Percentiles rank a stretch among this genome's conserved stretches.
Conservation (phyloP, 2,329 filamentous ascomycete species). For the Clonostachys rhizophaga region DNA sequence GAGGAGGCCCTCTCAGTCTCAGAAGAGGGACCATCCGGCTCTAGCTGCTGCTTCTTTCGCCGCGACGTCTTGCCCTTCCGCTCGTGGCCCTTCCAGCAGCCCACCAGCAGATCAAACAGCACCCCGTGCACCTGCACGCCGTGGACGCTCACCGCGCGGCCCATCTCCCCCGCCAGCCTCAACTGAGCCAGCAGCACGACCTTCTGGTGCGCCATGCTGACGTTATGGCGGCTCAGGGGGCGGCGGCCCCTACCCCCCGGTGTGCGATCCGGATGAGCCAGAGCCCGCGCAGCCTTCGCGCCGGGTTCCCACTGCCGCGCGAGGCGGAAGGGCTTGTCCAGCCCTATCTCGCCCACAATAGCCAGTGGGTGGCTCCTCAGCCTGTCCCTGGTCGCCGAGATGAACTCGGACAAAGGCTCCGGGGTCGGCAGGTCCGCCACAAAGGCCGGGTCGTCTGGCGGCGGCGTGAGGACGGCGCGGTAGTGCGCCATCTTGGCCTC, state of each 20-base stretch:
- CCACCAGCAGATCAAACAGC: constrained; percentile 56
- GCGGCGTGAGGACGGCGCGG: constrained; percentile 46
- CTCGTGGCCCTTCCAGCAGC: constrained; percentile 64
- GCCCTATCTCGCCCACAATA: constrained; percentile 68
- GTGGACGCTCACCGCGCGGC: constrained; percentile 59
- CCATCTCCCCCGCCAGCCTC: constrained; percentile 60
- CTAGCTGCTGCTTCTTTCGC: constrained; percentile 22
- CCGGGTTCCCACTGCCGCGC: constrained; percentile 49
- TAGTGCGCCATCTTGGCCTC: constrained; percentile 56
- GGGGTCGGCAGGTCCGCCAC: constrained; percentile 49
- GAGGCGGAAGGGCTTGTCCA: constrained; percentile 69
- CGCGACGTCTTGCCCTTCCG: constrained; percentile 25
- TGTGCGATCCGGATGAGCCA: constrained; percentile 34
- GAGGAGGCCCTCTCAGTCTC: constrained; percentile 22
- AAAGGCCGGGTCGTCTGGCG: constrained; percentile 26
- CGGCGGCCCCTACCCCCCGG: constrained; percentile 64
- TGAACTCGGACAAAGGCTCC: constrained; percentile 47
- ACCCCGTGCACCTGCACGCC: constrained; percentile 69
- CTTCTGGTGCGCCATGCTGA: constrained; percentile 61
- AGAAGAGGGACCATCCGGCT: constrained; percentile 19
- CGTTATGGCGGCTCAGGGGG: constrained; percentile 59
- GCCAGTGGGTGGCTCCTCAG: constrained; percentile 54
- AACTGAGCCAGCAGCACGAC: constrained; percentile 60
- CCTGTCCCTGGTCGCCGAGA: constrained; percentile 47
- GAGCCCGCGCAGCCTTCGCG: constrained; percentile 7